Evolutionary conservation across 805 yeast species (phyloP).

Genomic region (Alloascoidea africana): DNA sequence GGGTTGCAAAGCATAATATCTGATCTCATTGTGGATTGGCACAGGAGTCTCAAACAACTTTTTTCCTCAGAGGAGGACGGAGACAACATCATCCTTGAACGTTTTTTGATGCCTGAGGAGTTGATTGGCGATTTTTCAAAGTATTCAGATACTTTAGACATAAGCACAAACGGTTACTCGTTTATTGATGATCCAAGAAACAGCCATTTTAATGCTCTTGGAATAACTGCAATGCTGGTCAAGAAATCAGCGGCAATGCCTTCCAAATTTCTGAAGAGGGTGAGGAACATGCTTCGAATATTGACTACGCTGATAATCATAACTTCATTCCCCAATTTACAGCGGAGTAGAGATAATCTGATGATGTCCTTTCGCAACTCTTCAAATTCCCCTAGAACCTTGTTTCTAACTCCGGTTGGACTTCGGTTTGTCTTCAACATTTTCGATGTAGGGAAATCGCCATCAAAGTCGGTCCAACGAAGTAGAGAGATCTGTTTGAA

Average conservation of each 20-base stretch:
- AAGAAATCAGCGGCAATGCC: background rate
- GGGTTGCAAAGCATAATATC: background rate
- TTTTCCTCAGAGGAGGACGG: background rate
- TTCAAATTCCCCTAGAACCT: background rate
- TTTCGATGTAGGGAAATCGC: background rate
- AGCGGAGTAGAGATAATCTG: background rate
- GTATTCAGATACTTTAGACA: background rate
- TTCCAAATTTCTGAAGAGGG: background rate
- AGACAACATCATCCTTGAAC: too few relatives aligned
- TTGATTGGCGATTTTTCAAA: background rate
- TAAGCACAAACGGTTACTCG: background rate
- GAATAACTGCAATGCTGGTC: background rate
- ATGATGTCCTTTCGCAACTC: background rate
- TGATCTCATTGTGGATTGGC: background rate
- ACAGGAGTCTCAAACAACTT: background rate
- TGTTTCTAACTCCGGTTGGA: background rate
- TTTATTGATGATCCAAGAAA: background rate
- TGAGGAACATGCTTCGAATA: background rate
- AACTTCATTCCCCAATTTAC: background rate
- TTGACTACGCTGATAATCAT: background rate
- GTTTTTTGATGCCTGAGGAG: slow-evolving; percentile 1
- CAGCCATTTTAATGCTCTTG: background rate
- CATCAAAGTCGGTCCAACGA: background rate
- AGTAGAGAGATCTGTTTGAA: background rate
- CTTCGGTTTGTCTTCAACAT: background rate